Conservation (phyloP, 768 basidiomycete species). For the Megacollybia marginata region DNA sequence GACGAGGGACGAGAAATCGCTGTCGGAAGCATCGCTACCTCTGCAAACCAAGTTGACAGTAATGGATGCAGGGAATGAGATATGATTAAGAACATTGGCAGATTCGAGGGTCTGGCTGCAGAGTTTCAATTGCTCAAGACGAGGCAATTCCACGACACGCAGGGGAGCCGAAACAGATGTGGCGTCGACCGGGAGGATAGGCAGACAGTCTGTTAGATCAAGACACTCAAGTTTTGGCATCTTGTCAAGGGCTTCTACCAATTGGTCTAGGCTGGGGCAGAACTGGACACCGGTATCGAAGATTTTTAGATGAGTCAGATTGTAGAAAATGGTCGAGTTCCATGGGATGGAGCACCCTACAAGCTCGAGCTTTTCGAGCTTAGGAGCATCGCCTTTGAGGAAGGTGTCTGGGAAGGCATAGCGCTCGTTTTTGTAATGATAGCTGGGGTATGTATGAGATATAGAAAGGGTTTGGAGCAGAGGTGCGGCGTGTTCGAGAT, state of each 20-base stretch:
- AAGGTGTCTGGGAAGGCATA: conserved; percentile 18
- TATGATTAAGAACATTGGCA: conserved; percentile 15
- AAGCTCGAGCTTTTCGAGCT: conserved; percentile 28
- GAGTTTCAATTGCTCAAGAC: conserved; percentile 15
- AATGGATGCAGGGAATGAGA: conserved; percentile 13
- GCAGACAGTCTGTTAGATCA: conserved; percentile 28
- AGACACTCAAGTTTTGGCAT: conserved; percentile 27
- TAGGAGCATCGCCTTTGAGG: conserved; percentile 24
- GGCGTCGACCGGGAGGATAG: conserved; percentile 12
- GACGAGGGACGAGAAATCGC: not conserved
- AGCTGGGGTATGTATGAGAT: conserved; percentile 10
- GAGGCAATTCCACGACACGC: conserved; percentile 14
- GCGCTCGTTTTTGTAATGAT: conserved; percentile 10
- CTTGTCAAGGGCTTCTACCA: conserved; percentile 24
- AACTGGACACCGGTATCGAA: conserved; percentile 15
- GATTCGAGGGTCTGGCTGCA: conserved; percentile 15
- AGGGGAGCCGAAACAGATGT: conserved; percentile 1
- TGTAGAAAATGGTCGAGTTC: conserved; percentile 25
- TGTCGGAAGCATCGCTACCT: conserved; percentile 4
- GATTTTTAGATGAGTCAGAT: conserved; percentile 30
- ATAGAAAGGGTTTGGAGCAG: conserved; percentile 23
- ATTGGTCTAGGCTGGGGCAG: conserved; percentile 22
- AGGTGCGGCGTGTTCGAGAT: conserved; percentile 19
- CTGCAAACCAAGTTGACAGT: conserved; percentile 11
- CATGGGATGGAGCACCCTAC: conserved; percentile 25